Evolutionary conservation across 129 eudicot genomes (phyloP).

Genomic region (Artemisia tridentata): DNA sequence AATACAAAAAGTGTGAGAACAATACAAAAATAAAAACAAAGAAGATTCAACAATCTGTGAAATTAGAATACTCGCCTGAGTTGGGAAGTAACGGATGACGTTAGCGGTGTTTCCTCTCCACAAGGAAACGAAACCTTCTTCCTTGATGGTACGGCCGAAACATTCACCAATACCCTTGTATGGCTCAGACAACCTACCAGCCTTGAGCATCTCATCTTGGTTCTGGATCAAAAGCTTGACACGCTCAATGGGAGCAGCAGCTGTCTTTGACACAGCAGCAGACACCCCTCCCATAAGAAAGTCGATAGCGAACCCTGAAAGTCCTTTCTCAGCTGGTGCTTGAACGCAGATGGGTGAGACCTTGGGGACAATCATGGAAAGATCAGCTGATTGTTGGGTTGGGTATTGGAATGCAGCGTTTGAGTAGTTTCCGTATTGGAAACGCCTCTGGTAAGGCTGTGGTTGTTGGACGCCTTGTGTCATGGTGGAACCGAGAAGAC

Average conservation of each 20-base stretch:
- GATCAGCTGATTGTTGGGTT: conserved; percentile 2
- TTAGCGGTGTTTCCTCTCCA: conserved; percentile 79
- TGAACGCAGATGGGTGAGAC: not conserved
- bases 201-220: not conserved
- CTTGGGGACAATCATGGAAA: not conserved
- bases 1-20: not conserved
- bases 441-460: not conserved
- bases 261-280: conserved; percentile 1
- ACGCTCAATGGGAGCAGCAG: conserved; percentile 15
- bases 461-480: not conserved
- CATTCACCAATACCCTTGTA: conserved; percentile 11
- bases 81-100: conserved; percentile 66
- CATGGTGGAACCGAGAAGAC: not conserved
- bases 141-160: conserved; percentile 17
- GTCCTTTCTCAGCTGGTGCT: conserved; percentile 8
- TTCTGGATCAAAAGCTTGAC: conserved; percentile 10
- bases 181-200: conserved; percentile 9
- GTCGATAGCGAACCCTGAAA: not conserved
- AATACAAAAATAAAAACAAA: not conserved
- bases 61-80: conserved; percentile 36
- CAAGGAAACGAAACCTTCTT: conserved; percentile 47
- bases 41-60: not conserved
- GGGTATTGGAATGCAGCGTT: conserved; percentile 5
- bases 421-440: conserved; percentile 5
- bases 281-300: conserved; percentile 8